These are phyloP conservation scores for Globisporangium lucens DNA, from an alignment of 352 stramenopile species.

Conservation along the genomic window DNA sequence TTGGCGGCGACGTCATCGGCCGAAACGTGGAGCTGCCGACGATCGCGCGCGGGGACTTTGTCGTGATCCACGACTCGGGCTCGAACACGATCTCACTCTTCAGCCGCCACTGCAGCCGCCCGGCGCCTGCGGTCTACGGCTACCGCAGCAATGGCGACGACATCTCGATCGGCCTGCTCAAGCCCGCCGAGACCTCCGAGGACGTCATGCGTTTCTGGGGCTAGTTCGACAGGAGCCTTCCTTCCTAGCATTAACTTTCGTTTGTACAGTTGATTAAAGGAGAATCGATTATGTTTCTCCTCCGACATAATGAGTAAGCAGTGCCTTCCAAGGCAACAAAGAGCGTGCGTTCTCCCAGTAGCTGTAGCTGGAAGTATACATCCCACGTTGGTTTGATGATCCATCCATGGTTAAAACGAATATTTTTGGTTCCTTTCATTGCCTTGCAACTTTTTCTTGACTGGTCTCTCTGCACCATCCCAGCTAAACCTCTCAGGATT, in stretches of 20 bases:
- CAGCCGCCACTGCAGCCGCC: slow-evolving; percentile 84
- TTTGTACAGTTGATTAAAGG: too few relatives aligned
- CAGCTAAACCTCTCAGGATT: slow-evolving; percentile 17
- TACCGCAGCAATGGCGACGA: slow-evolving; percentile 52
- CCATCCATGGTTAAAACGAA: too few relatives aligned
- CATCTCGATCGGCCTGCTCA: slow-evolving; percentile 64
- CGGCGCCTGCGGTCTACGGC: slow-evolving; percentile 76
- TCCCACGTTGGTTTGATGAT: too few relatives aligned
- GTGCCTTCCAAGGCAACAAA: too few relatives aligned
- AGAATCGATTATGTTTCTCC: too few relatives aligned
- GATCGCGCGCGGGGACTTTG: slow-evolving; percentile 70
- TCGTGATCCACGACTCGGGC: slow-evolving; percentile 86
- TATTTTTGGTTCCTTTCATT: neutral
- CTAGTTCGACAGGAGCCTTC: slow-evolving; percentile 18
- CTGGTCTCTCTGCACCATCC: too few relatives aligned
- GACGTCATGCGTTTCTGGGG: slow-evolving; percentile 81
- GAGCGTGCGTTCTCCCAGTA: too few relatives aligned
- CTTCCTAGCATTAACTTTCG: too few relatives aligned
- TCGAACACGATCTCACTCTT: slow-evolving; percentile 89
- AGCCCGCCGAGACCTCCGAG: slow-evolving; percentile 68
- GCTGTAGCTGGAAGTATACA: too few relatives aligned
- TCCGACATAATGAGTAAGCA: too few relatives aligned
- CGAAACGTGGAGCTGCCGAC: slow-evolving; percentile 48
- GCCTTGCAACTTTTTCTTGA: slow-evolving; percentile 11
- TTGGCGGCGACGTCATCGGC: slow-evolving; percentile 88